A percentile compares a stretch with the other conserved stretches of the same genome.
Evolutionary conservation across 1,139 yeast species (phyloP).

Genomic region (Groenewaldozyma auringiensis): DNA sequence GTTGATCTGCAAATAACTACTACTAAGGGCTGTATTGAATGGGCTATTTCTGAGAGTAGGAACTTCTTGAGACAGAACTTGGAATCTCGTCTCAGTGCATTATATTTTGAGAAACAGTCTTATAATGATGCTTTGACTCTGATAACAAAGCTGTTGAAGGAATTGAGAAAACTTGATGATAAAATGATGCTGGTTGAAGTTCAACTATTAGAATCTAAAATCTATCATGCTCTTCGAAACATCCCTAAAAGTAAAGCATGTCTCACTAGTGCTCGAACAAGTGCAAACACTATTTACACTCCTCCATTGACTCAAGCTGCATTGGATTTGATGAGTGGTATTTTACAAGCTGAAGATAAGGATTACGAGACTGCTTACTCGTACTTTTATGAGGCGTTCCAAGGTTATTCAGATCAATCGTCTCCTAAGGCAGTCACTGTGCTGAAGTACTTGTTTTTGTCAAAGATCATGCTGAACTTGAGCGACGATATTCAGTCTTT

Average conservation of each 20-base stretch:
- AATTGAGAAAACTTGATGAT: constrained; percentile 90
- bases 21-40: constrained; percentile 72
- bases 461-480: constrained; percentile 86
- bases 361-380: constrained; percentile 96
- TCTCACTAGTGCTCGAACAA: constrained; percentile 89
- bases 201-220: constrained; percentile 82
- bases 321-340: constrained; percentile 90
- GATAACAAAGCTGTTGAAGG: constrained; percentile 64
- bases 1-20: constrained; percentile 66
- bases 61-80: constrained; percentile 83
- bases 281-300: constrained; percentile 92
- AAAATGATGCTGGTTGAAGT: constrained; percentile 93
- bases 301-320: constrained; percentile 95
- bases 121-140: constrained; percentile 68
- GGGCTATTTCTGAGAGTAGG: constrained; percentile 81
- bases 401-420: constrained; percentile 57
- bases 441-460: constrained; percentile 83
- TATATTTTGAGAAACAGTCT: constrained; percentile 56
- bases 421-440: constrained; percentile 67
- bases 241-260: constrained; percentile 91
- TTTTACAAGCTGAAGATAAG: constrained; percentile 91
- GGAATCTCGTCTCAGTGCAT: constrained; percentile 72
- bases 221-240: constrained; percentile 86
- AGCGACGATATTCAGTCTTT: constrained; percentile 79
- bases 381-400: constrained; percentile 90